Evolutionary conservation across 2,329 filamentous ascomycete genomes (phyloP), one percentile per base, ranked within the genome.

Genomic region (Arthrobotrys iridis): DNA sequence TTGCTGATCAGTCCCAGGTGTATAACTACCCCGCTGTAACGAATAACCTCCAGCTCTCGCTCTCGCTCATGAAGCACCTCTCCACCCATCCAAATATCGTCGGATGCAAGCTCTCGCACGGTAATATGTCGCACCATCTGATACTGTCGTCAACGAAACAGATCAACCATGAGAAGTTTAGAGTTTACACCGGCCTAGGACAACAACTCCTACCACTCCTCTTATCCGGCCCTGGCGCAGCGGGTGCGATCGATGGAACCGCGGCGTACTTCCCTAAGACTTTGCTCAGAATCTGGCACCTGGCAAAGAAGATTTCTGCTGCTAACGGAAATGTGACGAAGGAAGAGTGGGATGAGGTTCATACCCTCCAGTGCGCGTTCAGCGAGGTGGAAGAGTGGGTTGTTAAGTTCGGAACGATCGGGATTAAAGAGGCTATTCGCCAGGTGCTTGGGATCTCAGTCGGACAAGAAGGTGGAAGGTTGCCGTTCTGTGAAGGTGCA

Each of bases 51-150:
- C 84, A 85, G 78, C 84, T 90, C 71, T 82, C 85, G 0, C 86
- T 88, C 0, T 83, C 86, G 6, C 88, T 88, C 0, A 88, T 87
- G 79, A 87, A 81, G 15, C 81, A 79, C 0, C 86, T 91, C 24
- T 84, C 89, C 4, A 82, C 85, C 64, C 88, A 90, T 80, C 85
- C 87, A 28, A 90, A 90, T 79, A 90, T 90, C 70, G 88, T 90
- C 2, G 89, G 89, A 58, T 89, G 87, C 82, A 91, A 91, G 82
- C 86, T 91, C 78, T 90, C 88, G 0, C 89, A 91, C 80, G 88
- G 88, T 58, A 87, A 90, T 79, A 84, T 90, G 50, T 89, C 88
- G n/a, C 84, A 86, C 78, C 88, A 89, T 80, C 84, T 86, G 3
- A 86, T 89, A 80, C 86, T 90, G 70, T 87, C 87, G 2, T 84